Percentiles rank a stretch among this genome's conserved stretches.
phyloP scores from a whole-genome alignment of 1,284 basidiomycete genomes.

The Anthracocystis setariae region DNA sequence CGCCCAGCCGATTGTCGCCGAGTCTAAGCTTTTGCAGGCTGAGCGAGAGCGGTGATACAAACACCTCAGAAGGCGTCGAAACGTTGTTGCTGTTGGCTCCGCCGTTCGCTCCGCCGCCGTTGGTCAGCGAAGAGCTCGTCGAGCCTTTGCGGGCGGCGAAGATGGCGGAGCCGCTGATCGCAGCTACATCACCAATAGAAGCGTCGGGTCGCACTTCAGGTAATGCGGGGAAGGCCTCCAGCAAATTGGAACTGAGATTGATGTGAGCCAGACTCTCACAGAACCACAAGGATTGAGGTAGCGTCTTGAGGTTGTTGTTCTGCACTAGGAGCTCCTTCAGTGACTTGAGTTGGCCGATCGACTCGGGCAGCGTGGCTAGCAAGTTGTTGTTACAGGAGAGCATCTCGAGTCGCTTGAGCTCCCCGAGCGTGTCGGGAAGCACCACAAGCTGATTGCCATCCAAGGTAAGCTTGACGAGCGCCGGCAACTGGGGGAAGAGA shows the following conservation, averaged over 20 bases:
- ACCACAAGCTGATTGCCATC: constrained; percentile 78
- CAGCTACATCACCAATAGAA: constrained; percentile 5
- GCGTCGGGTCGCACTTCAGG: constrained; percentile 29
- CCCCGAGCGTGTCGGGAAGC: constrained; percentile 83
- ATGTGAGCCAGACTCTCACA: constrained; percentile 80
- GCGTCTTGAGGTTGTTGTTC: constrained; percentile 85
- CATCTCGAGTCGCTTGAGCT: constrained; percentile 76
- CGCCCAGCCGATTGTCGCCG: constrained; percentile 87
- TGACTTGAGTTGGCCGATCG: constrained; percentile 80
- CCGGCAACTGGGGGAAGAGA: constrained; percentile 57
- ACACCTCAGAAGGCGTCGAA: constrained; percentile 35
- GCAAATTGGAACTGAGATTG: constrained; percentile 89
- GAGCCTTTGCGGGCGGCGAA: constrained; percentile 62
- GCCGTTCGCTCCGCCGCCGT: constrained; percentile 16
- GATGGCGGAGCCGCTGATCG: constrained; percentile 12
- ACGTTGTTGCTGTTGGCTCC: constrained; percentile 7
- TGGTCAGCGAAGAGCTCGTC: constrained; percentile 44
- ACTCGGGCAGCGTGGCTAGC: constrained; percentile 79
- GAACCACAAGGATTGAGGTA: constrained; percentile 84
- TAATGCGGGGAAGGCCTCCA: constrained; percentile 79
- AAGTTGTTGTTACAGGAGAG: constrained; percentile 92
- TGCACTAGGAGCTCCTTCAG: constrained; percentile 86
- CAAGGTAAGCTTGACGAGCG: constrained; percentile 57
- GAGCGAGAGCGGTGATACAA: constrained; percentile 75
- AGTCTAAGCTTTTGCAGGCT: constrained; percentile 83